A percentile compares a stretch with the other conserved stretches of the same genome.
These are phyloP conservation scores for Berberis thunbergii DNA, from an alignment of 164 flowering plant genomes.

Conservation along the genomic window DNA sequence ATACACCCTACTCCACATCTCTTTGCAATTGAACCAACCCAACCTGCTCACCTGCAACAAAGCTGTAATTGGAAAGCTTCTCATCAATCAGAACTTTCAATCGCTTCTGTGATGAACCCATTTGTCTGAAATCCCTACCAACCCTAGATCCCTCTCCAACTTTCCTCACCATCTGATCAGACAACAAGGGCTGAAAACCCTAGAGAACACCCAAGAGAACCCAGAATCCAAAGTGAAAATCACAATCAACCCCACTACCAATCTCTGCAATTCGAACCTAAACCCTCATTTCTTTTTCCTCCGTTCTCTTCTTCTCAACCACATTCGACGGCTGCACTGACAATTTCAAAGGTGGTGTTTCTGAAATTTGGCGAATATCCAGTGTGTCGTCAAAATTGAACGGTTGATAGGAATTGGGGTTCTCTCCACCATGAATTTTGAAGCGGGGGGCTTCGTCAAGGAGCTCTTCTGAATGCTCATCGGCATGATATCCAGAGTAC, in stretches of 20 bases:
- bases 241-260: conserved; percentile 27
- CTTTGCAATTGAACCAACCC: no score
- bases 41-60: no score
- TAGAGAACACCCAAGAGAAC: conserved; percentile 26
- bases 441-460: conserved; percentile 34
- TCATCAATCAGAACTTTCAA: conserved; percentile 26
- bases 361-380: not conserved
- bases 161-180: conserved; percentile 29
- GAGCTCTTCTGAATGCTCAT: conserved; percentile 43
- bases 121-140: no score
- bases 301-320: not conserved
- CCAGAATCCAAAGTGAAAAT: conserved; percentile 32
- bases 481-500: conserved; percentile 78
- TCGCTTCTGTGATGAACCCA: conserved; percentile 34
- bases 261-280: conserved; percentile 12
- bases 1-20: no score
- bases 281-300: not conserved
- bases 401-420: conserved; percentile 43
- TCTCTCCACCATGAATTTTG: conserved; percentile 15
- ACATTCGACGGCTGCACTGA: conserved; percentile 19
- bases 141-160: conserved; percentile 27
- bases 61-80: conserved; percentile 32
- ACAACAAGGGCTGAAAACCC: conserved; percentile 33
- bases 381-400: conserved; percentile 40
- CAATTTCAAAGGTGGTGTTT: conserved; percentile 27